Conservation (phyloP, 129 eudicot species). For the Pulicaria dysenterica region DNA sequence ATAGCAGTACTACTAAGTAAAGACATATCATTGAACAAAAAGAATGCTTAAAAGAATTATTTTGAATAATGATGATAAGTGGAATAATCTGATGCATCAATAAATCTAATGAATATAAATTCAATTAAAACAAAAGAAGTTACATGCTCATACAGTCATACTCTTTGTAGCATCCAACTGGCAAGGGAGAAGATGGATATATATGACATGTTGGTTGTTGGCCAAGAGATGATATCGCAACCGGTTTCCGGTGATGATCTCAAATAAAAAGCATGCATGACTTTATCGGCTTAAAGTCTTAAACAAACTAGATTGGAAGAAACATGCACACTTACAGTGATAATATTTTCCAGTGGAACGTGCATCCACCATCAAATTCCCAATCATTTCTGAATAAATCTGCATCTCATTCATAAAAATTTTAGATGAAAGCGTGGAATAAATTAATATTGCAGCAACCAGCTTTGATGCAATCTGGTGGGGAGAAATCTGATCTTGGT, state of each 20-base stretch:
- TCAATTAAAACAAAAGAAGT: neutral
- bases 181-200: neutral
- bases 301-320: neutral
- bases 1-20: slow-evolving; percentile 13
- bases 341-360: slow-evolving; percentile 99
- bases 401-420: slow-evolving; percentile 24
- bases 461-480: slow-evolving; percentile 13
- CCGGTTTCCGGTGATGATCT: no score
- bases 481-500: neutral
- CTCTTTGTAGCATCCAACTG: no score
- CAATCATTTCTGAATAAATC: slow-evolving; percentile 96
- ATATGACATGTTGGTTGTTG: neutral
- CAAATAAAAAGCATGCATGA: no score
- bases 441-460: slow-evolving; percentile 1
- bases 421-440: neutral
- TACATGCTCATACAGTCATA: no score
- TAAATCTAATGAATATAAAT: neutral
- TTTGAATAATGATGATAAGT: neutral
- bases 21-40: neutral
- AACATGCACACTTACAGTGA: slow-evolving; percentile 65
- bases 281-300: neutral
- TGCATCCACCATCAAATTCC: slow-evolving; percentile 95
- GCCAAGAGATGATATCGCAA: neutral
- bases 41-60: neutral
- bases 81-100: neutral